Base-by-base conservation (phyloP, 2,329 filamentous ascomycete genomes). In the Sarocladium kiliense region DNA sequence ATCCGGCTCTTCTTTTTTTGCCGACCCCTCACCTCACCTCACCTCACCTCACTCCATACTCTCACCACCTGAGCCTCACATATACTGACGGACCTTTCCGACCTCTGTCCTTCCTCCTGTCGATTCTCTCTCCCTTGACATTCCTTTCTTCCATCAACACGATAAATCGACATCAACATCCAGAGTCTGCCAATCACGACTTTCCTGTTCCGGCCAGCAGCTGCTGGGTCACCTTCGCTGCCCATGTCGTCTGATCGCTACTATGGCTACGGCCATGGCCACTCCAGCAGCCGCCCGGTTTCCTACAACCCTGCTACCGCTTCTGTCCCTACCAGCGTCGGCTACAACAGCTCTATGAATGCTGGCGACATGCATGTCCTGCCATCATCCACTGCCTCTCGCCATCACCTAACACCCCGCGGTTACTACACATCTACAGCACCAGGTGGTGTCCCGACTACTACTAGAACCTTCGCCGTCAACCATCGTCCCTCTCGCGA, bases 401-500 rank as follows among this genome's bases (percentile, higher is more conserved):
- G 64, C 60, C 59, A 70, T 61, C 59, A 63, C 30, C 54, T 60
- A n/a, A 63, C 69, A 27, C 65, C 71, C 21, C 61, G 69, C 57
- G 66, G 62, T 56, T 71, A 71, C 53, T 65, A 65, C 27, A 65
- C 65, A 27, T 62, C 69, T 21, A 63, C 64, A 55, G 65, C 71
- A 64, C 61, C 70, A 53, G 65, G 66, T 55, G 69, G 61, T 58
- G 63, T 65, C 53, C 68, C 70, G 23, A 71, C 78, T 37, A 77
- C 74, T 10, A 59, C 79, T 18, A 80, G 79, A 50, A 79, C 80
- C 11, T 85, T 85, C 62, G 78, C 79, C 54, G 74, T 82, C 54
- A 75, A 74, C 55, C 76, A 79, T 30, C 32, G 50, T 26, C 11
- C 34, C 11, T 21, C 50, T 16, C 77, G 78, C 58, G 78, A 81